Base-by-base conservation (phyloP, 176 grass and related monocot genomes). In the Oryza australiensis region DNA sequence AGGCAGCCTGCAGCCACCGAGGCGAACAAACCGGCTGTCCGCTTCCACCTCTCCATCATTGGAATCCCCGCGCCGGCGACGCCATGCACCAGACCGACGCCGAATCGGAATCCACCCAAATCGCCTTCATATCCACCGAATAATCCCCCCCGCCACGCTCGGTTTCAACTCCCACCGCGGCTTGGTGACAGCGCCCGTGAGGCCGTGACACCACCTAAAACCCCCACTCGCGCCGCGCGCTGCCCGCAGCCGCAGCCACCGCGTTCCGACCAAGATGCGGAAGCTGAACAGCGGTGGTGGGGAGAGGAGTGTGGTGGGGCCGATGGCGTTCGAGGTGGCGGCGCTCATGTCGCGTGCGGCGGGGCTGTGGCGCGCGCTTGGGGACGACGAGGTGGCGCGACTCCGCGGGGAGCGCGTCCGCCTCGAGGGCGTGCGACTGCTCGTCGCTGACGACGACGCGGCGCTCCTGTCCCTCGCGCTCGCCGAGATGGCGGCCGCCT, bases 341-440 rank as follows among this genome's bases (percentile, higher is more conserved):
- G 66, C 87, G 18, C 89, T 92, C 24, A 92, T 97, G 90, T 92
- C 83, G 0, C 83, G 83, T 16, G 81, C 83, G 12, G 80, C 88
- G 0, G 72, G 83, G 5, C 90, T 97, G 7, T 97, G 94, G 94
- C 74, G 89, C 82, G 78, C 86, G 77, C 83, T 97, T 64, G 76
- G 45, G 9, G 88, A 85, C 68, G 81, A 24, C 11, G 35, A 69
- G 18, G 12, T 97, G 5, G 28, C 69, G 16, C 76, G 81, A 1
- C 86, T 97, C 46, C 75, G 77, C 1, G 70, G 43, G 1, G 90
- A 85, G 8, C 30, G 37, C 43, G 35, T 87, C 60, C 90, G 79
- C 2, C 86, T 91, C 28, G 94, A 97, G 75, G 92, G 94, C 70
- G 94, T 87, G 12, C 88, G 90, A 2, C 32, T 80, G 23, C 89